Evolutionary conservation across 1,284 basidiomycete genomes (phyloP).

Genomic region (Ganoderma lucidum): DNA sequence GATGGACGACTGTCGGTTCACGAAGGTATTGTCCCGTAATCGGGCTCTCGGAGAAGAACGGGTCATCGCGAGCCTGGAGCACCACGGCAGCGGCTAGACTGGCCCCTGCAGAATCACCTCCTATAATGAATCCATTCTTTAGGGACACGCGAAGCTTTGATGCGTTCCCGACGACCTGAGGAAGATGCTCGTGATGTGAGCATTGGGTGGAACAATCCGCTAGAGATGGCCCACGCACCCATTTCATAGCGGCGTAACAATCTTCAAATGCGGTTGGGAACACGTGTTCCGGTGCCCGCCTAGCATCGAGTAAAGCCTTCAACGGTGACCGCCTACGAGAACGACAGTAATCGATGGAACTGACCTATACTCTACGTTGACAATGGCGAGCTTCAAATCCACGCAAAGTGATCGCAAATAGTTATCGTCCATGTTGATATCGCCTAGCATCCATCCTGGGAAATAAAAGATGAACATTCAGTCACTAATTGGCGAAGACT

Average conservation of each 20-base stretch:
- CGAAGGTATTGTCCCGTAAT: constrained; percentile 28
- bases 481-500: too few species aligned
- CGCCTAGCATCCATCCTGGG: constrained; percentile 27
- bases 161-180: constrained; percentile 20
- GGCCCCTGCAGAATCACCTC: constrained; percentile 38
- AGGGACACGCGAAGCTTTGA: constrained; percentile 18
- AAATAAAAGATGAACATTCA: background rate
- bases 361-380: constrained; percentile 36
- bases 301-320: background rate
- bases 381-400: constrained; percentile 30
- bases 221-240: constrained; percentile 24
- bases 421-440: constrained; percentile 31
- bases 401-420: constrained; percentile 31
- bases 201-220: too few species aligned
- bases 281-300: constrained; percentile 31
- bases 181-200: background rate
- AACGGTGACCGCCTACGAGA: too few species aligned
- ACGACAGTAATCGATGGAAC: background rate
- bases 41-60: constrained; percentile 26
- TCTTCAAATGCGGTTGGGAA: constrained; percentile 33
- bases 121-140: constrained; percentile 35
- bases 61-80: constrained; percentile 35
- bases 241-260: constrained; percentile 33
- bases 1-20: constrained; percentile 8
- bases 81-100: constrained; percentile 34